Evolutionary conservation across 805 yeast genomes (phyloP), one percentile per base, ranked within the genome.

Genomic region (Wickerhamiella shivajii): DNA sequence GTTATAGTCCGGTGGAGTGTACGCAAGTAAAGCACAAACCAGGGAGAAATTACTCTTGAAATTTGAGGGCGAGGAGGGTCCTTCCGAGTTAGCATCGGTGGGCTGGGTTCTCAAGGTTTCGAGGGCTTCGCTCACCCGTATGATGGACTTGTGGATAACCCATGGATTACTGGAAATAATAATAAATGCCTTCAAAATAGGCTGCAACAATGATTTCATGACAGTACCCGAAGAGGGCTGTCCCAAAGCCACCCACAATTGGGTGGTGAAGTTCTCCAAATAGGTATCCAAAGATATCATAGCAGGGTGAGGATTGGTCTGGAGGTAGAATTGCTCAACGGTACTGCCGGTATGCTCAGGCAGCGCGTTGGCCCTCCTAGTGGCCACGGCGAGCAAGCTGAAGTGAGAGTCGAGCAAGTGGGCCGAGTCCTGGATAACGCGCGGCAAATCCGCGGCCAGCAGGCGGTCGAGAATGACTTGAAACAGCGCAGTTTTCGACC

Each of bases 181-280:
- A 11, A 15, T 11, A 7, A 17, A 15, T 6, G 29, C 18, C 29
- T 25, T 31, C 16, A 31, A 16, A 11, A 24, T 22, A 3, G 34
- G 34, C 20, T 24, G 18, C 17, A 31, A n/a, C 14, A 31, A n/a
- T 12, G 29, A 29, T 15, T 31, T 29, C 6, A 31, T 19, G n/a
- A 31, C 13, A 19, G 29, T 31, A 11, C 25, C 34, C 8, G 34
- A 29, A 13, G 25, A 18, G 25, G 14, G 34, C 21, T 25, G 34
- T 29, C 24, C 25, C 24, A 31, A 24, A 6, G 29, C 27, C 20
- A 25, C 25, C 34, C 34, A 31, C 24, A 31, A 14, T 22, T 25
- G 34, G 12, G 25, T 29, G 11, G 34, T 15, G n/a, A 19, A 31
- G 20, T 8, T 24, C 4, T 31, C 13, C 14, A 31, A 19, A 21